Base-by-base conservation (phyloP, 2,329 filamentous ascomycete species). In the Ophiostoma novo-ulmi region DNA sequence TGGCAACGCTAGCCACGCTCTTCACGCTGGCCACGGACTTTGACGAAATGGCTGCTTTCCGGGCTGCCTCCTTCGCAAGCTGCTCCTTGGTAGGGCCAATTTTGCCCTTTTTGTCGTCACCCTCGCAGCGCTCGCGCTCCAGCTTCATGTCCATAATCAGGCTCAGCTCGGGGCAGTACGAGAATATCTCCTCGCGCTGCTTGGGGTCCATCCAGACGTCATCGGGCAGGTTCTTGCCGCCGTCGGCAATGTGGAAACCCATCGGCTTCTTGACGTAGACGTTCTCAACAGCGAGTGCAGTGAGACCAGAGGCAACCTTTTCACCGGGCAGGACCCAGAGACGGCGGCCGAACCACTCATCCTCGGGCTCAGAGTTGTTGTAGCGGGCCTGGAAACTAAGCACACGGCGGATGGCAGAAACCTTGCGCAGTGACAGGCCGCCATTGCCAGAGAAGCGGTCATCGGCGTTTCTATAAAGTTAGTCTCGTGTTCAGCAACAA, bases 131-230 rank as follows among this genome's bases (percentile, higher is more conserved):
- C 76, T 85, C 81, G 63, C 80, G 76, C 77, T 85, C 82, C 13
- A 85, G 77, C 76, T 85, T 85, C 85, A 87, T 87, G 61, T 84
- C 81, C 80, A 87, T 81, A 71, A 86, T 83, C 75, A 87, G 79
- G 73, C 80, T 82, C 26, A 87, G 76, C 76, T 87, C 85, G 1
- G 85, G 85, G 73, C 85, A 87, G 77, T 87, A 87, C 22, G 82
- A 78, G 73, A 85, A 83, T 35, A 86, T 85, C 69, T 80, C 76
- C 73, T 82, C 80, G 44, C 85, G 79, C 72, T 81, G 78, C 1
- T 74, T 75, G 1, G 76, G 77, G 68, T 83, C 77, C 71, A 80
- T 80, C 85, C 85, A 87, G 20, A 86, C 81, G 2, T 75, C 78
- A 31, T 81, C 80, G 26, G 79, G 75, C 4, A 86, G 76, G 31